Evolutionary conservation across 495 filamentous ascomycete genomes (phyloP).

Genomic region (Cenococcum geophilum): DNA sequence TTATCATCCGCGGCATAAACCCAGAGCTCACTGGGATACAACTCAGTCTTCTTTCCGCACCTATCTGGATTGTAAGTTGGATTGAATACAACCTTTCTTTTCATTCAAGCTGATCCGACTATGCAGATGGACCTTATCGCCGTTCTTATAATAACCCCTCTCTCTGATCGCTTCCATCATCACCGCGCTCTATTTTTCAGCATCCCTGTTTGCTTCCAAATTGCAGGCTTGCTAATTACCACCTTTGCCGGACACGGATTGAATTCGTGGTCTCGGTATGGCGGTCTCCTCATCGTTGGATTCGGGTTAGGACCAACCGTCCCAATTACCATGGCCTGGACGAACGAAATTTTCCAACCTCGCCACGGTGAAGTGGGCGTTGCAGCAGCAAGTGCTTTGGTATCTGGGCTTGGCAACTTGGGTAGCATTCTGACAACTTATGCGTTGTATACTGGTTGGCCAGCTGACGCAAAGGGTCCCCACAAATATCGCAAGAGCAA

Average conservation of each 20-base stretch:
- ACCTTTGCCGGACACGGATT: constrained; percentile 60
- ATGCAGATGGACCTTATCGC: constrained; percentile 75
- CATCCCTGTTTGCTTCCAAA: constrained; percentile 66
- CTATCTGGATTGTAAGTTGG: constrained; percentile 76
- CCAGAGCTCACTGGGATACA: constrained; percentile 63
- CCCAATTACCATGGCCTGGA: constrained; percentile 90
- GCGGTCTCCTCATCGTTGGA: constrained; percentile 80
- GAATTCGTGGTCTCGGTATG: constrained; percentile 79
- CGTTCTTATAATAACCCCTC: constrained; percentile 75
- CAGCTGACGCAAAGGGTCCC: constrained; percentile 61
- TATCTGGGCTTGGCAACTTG: constrained; percentile 79
- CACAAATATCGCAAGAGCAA: constrained; percentile 78
- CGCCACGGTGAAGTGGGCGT: constrained; percentile 89
- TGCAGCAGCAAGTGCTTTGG: constrained; percentile 78
- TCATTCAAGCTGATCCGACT: not conserved
- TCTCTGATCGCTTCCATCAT: constrained; percentile 81
- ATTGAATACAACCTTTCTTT: constrained; percentile 6
- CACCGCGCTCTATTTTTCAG: constrained; percentile 81
- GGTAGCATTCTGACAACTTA: constrained; percentile 84
- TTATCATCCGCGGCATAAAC: constrained; percentile 78
- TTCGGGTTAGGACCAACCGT: constrained; percentile 90
- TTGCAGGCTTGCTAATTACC: constrained; percentile 69
- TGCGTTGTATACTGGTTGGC: constrained; percentile 82
- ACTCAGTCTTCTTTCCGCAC: constrained; percentile 75
- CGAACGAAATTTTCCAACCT: constrained; percentile 80